Conservation (phyloP, 768 basidiomycete genomes). For the Naganishia onofrii region DNA sequence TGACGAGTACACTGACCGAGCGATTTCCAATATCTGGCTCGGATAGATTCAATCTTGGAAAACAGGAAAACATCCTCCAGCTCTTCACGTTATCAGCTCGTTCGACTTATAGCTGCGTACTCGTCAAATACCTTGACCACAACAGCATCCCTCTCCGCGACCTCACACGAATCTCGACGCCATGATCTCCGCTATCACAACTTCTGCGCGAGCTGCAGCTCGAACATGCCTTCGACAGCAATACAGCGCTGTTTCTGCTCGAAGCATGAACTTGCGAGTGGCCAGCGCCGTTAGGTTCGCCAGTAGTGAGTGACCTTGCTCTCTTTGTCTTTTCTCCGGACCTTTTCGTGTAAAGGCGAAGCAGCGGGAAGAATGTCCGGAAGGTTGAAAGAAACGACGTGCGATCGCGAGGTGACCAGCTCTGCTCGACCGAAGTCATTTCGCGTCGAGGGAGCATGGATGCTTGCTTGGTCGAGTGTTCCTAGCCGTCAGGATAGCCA, state of each 20-base stretch:
- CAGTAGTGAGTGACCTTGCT: slow-evolving; percentile 16
- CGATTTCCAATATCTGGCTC: too few species aligned
- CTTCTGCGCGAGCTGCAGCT: slow-evolving; percentile 5
- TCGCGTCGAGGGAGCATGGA: neutral
- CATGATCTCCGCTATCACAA: slow-evolving; percentile 18
- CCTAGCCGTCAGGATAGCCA: neutral
- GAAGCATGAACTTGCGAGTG: neutral
- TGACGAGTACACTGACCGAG: too few species aligned
- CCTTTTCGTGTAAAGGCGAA: neutral
- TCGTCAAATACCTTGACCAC: too few species aligned
- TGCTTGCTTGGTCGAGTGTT: neutral
- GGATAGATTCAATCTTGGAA: too few species aligned
- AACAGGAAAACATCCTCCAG: too few species aligned
- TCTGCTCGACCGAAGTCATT: neutral
- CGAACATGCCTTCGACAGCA: neutral
- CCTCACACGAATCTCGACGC: neutral
- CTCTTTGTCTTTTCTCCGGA: neutral
- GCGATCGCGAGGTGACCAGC: too few species aligned
- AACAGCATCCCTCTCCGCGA: too few species aligned
- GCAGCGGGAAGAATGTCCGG: neutral
- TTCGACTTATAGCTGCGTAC: too few species aligned
- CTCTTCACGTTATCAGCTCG: too few species aligned
- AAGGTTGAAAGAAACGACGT: neutral
- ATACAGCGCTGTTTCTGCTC: neutral
- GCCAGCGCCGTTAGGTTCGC: slow-evolving; percentile 26